phyloP scores from a whole-genome alignment of 257 asterid species.

The Nicotiana undulata region DNA sequence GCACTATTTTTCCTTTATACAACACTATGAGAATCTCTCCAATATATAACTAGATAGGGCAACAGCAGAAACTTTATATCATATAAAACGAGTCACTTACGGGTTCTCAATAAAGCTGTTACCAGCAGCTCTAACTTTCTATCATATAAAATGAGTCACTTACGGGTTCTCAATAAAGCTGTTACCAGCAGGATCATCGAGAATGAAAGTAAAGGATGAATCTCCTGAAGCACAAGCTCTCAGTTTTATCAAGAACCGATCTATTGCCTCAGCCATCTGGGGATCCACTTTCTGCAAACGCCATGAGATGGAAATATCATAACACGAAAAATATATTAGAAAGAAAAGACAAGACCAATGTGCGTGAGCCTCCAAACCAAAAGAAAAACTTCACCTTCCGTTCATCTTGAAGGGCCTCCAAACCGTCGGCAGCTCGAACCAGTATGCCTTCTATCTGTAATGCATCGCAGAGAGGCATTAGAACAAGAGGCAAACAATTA shows the following conservation, averaged over 20 bases:
- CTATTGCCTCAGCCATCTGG: slow-evolving; percentile 76
- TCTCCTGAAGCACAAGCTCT: slow-evolving; percentile 76
- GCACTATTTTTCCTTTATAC: neutral
- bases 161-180: slow-evolving; percentile 98
- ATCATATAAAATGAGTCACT: slow-evolving; percentile 21
- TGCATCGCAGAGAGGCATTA: neutral
- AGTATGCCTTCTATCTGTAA: slow-evolving; percentile 83
- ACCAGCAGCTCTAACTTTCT: slow-evolving; percentile 55
- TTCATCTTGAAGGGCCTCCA: slow-evolving; percentile 90
- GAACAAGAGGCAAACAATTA: neutral
- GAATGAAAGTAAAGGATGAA: slow-evolving; percentile 58
- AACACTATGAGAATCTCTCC: neutral
- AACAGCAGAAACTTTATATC: neutral
- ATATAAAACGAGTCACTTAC: slow-evolving; percentile 35
- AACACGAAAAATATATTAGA: neutral
- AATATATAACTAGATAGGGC: neutral
- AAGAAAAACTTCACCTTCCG: slow-evolving; percentile 48
- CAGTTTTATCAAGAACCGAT: slow-evolving; percentile 62
- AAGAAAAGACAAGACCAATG: neutral
- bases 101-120: slow-evolving; percentile 95
- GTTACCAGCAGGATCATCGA: slow-evolving; percentile 98
- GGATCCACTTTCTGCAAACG: slow-evolving; percentile 72
- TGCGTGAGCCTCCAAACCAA: neutral
- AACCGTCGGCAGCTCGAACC: slow-evolving; percentile 65
- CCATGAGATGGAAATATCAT: slow-evolving; percentile 5